Base-by-base conservation (phyloP, 2,329 filamentous ascomycete genomes). In the Aureobasidium sp. region DNA sequence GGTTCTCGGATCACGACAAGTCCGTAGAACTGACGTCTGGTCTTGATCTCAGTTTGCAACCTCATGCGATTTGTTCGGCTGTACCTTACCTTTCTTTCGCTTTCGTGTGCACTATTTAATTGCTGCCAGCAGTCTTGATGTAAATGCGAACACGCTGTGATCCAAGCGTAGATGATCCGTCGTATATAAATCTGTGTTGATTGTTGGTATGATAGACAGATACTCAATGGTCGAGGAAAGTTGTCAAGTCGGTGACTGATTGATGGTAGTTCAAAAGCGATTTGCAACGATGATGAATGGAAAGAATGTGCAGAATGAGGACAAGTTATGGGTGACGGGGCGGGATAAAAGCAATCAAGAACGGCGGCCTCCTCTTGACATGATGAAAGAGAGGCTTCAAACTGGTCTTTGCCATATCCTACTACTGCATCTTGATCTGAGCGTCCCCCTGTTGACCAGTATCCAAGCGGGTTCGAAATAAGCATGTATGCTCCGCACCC, bases 401-500 rank as follows among this genome's bases (percentile, higher is more conserved):
- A 27, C 58, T 61, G 58, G 48, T 53, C 58, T 53, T 52, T 53
- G 47, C 47, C 58, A 41, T 61, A 61, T 52, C 39, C 48, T 53
- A 44, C 48, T 53, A 39, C 32, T 54, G 59, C 59, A 61, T 42
- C 41, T 54, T 61, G 59, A 61, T 61, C 59, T 61, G 50, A 61
- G 59, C 59, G 59, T 42, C 29, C 41, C 59, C 59, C 50, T 45
- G 37, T 54, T 54, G 41, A 41, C 41, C 48, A 47, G 36, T 55
- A 30, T 36, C 32, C 42, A 55, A 55, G 49, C 59, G 39, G 49
- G 11, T 53, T 61, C 41, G 50, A 53, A 61, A 54, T 47, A 54
- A 54, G 59, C 49, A 61, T 61, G 59, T 53, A 61, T 55, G 42
- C 49, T 54, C 41, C 42, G 49, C 48, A 45, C 48, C 59, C 59